Conservation (phyloP, 2,329 filamentous ascomycete genomes). For the Tolypocladium guangdongense region DNA sequence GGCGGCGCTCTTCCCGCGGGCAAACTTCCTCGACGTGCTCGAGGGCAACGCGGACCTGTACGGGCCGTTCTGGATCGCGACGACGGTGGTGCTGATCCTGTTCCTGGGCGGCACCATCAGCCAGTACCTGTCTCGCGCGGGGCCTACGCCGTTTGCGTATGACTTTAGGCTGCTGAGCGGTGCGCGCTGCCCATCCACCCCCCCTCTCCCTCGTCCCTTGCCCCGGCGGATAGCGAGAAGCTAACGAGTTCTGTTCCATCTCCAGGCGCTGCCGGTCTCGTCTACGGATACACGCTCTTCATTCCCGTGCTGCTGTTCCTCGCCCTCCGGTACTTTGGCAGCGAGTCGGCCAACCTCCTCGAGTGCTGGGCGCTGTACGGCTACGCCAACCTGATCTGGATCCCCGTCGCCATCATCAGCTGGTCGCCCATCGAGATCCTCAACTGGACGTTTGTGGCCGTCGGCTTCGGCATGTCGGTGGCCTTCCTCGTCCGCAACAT, state of each 20-base stretch:
- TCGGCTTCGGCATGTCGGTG: slow-evolving; percentile 76
- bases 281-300: slow-evolving; percentile 90
- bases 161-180: slow-evolving; percentile 84
- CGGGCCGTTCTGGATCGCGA: slow-evolving; percentile 97
- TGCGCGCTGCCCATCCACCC: slow-evolving; percentile 20
- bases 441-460: slow-evolving; percentile 86
- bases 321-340: slow-evolving; percentile 88
- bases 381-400: slow-evolving; percentile 95
- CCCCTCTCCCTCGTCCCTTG: background rate
- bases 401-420: slow-evolving; percentile 82
- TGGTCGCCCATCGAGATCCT: slow-evolving; percentile 79
- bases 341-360: slow-evolving; percentile 82
- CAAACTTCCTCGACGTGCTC: slow-evolving; percentile 92
- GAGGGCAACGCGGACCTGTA: slow-evolving; percentile 96
- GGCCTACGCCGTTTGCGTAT: slow-evolving; percentile 71
- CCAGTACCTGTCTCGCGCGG: slow-evolving; percentile 65
- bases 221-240: background rate
- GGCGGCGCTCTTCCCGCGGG: slow-evolving; percentile 79
- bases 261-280: slow-evolving; percentile 69
- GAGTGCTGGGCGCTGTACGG: slow-evolving; percentile 95
- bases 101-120: slow-evolving; percentile 94
- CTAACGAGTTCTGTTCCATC: background rate
- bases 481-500: slow-evolving; percentile 77
- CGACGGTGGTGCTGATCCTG: slow-evolving; percentile 88
- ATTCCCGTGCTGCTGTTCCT: slow-evolving; percentile 80